Evolutionary conservation across 2,329 filamentous ascomycete species (phyloP), one percentile per base, ranked within the genome.

Genomic region (Talaromyces sp.): DNA sequence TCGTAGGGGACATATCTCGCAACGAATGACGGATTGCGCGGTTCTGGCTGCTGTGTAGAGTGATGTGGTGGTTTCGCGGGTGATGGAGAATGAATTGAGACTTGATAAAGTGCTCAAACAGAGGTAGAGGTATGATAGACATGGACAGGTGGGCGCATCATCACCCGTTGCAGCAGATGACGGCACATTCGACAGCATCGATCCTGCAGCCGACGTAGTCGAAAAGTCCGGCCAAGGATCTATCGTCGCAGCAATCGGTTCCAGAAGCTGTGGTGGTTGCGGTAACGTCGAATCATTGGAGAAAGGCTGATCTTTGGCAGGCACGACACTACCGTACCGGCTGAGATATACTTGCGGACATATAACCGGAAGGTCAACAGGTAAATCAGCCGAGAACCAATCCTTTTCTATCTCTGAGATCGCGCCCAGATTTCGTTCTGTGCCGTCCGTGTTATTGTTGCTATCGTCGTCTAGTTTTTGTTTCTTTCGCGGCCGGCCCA

Each of bases 401-500:
- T 69, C 69, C 22, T 68, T 67, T 60, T 71, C 69, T 61, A 70
- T 66, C 34, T 69, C 72, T 17, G 68, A 63, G 71, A 74, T 75
- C 29, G 69, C 19, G 27, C 69, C 70, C n/a, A 51, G 27, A 40
- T 45, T 25, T 27, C 43, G n/a, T 17, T 58, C 36, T n/a, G 56
- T 19, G 15, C 29, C 53, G 13, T 36, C 31, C 0, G 5, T 10
- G 31, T 56, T 38, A 36, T 56, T 5, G 5, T 38, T 56, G 29
- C 0, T 67, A 7, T 77, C 71, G 10, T 77, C 73, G 43, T 74
- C 70, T 45, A 73, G 71, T 45, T 72, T 70, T 59, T 75, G 75
- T 67, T 77, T 79, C 72, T 80, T 82, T 22, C 78, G 78, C 1
- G 80, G 80, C 17, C 80, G 74, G 29, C 80, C 80, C 80, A 82